Percentiles rank a stretch among this genome's conserved stretches.
Evolutionary conservation across 1,139 yeast species (phyloP).

Genomic region (Keqinozyma sinolaborantium): DNA sequence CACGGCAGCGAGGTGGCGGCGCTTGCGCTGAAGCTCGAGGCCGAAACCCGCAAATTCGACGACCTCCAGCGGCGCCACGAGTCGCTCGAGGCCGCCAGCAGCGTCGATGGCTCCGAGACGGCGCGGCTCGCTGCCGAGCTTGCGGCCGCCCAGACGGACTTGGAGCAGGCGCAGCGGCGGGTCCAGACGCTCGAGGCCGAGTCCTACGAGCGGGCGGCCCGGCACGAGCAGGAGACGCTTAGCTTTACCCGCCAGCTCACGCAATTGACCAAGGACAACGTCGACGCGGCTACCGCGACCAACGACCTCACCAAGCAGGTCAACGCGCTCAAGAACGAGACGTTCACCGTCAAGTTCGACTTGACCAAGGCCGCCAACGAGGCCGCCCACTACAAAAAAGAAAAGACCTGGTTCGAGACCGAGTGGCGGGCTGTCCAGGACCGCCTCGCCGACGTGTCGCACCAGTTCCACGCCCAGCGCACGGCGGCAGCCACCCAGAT

Average conservation of each 20-base stretch:
- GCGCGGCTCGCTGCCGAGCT: slow-evolving; percentile 18
- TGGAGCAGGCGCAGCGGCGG: slow-evolving; percentile 14
- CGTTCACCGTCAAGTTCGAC: slow-evolving; percentile 39
- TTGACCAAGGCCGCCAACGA: slow-evolving; percentile 39
- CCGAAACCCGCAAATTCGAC: slow-evolving; percentile 21
- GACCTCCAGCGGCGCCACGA: slow-evolving; percentile 24
- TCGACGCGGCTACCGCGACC: slow-evolving; percentile 40
- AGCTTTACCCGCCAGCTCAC: slow-evolving; percentile 53
- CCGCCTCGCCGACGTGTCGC: slow-evolving; percentile 36
- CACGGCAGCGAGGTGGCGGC: slow-evolving; percentile 16
- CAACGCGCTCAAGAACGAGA: slow-evolving; percentile 33
- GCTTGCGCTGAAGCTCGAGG: slow-evolving; percentile 24
- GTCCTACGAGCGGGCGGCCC: slow-evolving; percentile 4
- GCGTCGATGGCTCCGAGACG: slow-evolving; percentile 8
- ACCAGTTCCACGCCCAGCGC: slow-evolving; percentile 37
- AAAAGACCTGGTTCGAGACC: slow-evolving; percentile 47
- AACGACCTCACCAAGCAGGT: slow-evolving; percentile 36
- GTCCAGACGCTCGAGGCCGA: slow-evolving; percentile 12
- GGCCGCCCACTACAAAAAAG: slow-evolving; percentile 28
- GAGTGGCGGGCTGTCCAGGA: slow-evolving; percentile 40
- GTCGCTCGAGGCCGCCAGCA: slow-evolving; percentile 20
- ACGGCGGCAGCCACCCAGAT: slow-evolving; percentile 27
- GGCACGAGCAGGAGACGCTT: slow-evolving; percentile 37
- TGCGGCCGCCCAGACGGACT: slow-evolving; percentile 17
- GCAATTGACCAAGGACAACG: slow-evolving; percentile 44